Evolutionary conservation across 1,139 yeast genomes (phyloP), one percentile per base, ranked within the genome.

Genomic region (Torulaspora globosa): DNA sequence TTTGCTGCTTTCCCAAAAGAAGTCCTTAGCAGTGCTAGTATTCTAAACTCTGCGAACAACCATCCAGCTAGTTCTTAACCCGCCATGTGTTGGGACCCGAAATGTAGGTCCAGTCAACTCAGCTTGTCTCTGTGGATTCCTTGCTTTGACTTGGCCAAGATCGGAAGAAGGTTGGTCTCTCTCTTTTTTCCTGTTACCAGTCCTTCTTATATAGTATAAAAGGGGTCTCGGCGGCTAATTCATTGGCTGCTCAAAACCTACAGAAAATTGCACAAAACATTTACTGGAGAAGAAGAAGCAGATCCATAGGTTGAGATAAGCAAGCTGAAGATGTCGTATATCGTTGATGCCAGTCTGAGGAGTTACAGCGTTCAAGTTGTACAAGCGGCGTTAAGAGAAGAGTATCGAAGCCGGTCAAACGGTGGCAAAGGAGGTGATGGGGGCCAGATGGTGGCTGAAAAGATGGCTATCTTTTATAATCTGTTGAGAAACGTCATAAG

Each of bases 331-430:
- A 53, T 55, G 59, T 46, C 42, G n/a, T 49, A 43, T 26, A 44
- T 52, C 19, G 54, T 52, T 5, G 62, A 58, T 46, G 57, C 54
- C 7, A 49, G 49, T 16, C 35, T 58, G 14, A 52, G 49, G 34
- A 39, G 40, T 7, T 40, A 47, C 11, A 50, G 55, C 6, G 44
- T 58, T 14, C 38, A 29, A 23, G 26, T 56, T 7, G 54, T 54
- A 1, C 42, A 43, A n/a, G 21, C 38, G 26, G 48, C 43, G 12
- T 43, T 47, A 34, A 45, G 39, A 18, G 54, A 51, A 35, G 47
- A 47, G 14, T 27, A 38, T 12, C 41, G 41, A 16, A 39, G 38
- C 14, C 36, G 36, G 19, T 23, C 42, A 19, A 33, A 36, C 15
- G 29, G 23, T 23, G 21, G 31, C 14, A 14, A 26, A 21, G 37